Base-by-base conservation (phyloP, 2,329 filamentous ascomycete genomes). In the Fusarium sp. region DNA sequence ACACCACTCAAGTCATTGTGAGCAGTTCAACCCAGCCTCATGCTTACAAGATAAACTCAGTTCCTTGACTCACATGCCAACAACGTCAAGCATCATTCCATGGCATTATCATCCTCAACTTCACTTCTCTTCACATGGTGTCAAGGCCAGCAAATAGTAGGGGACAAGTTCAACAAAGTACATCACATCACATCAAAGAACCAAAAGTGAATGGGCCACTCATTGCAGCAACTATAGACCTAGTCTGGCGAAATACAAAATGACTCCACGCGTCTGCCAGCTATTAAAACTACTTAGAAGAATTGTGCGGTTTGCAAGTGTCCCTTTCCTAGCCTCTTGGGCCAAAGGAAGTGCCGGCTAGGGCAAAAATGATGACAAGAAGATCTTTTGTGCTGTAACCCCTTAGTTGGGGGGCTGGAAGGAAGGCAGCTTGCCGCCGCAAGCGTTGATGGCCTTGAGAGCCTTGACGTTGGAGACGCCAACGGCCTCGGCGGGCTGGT, bases 261-360 rank as follows among this genome's bases (percentile, higher is more conserved):
- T 69, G 71, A 74, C 71, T 71, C 60, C 68, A 62, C 24, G 71
- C 71, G 71, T 73, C 71, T 62, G 61, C 71, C 71, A 74, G 71
- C 61, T 46, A 73, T 73, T 74, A 73, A 73, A 74, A 73, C 73
- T 73, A 74, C 64, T 69, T 74, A 65, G 71, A 71, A 62, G 58
- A 73, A 74, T 74, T 69, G 64, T 73, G 71, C 71, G 71, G 71
- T 69, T 73, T 69, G 71, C 71, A 62, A 74, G 71, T 72, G 68
- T 63, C 71, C 71, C 62, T 63, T 72, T 71, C 40, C 35, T 11
- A 31, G 68, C 49, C 49, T 46, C 42, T 20, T 14, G 57, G 31
- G 46, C 46, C 46, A 27, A 40, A 61, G 57, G 35, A 56, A 53
- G 16, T 31, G 24, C 71, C 24, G 16, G 33, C 60, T 65, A 12